Evolutionary conservation across 148 eudicot genomes (phyloP), one percentile per base, ranked within the genome.

Genomic region (Rhododendron henanense): DNA sequence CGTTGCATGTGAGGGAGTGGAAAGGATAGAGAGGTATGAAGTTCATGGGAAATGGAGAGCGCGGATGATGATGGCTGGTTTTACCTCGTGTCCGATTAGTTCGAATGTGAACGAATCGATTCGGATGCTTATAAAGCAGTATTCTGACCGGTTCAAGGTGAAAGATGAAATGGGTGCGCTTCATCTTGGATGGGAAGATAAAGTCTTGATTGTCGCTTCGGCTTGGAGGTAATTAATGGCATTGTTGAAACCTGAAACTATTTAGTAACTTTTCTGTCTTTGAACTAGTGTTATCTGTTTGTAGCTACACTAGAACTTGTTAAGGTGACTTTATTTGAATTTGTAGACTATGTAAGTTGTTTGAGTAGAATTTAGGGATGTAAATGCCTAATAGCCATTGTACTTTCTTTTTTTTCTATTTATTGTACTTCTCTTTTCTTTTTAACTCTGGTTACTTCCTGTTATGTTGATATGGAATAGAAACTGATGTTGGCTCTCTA

Each of bases 1-100:
- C 2, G 88, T 97, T 10, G 99, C 99, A 1, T 97, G 99, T 82
- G 99, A 97, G 78, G 99, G 99, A 28, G 96, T 92, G 85, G 99
- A 97, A 85, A 91, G 99, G 84, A 94, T 95, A 16, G 99, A 97
- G 86, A 88, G 98, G 4, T 97, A 95, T 81, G 99, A 97, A 87
- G 99, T 95, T 47, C 93, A 98, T 0, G 99, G 99, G 35, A 97
- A 97, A 81, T 97, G 99, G 99, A 93, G 94, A 83, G 98, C 99
- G 0, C 91, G 99, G 93, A 97, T 97, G 99, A 86, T 88, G 63
- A 97, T 97, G 99, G 99, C 99, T 0, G 99, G 99, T 75, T 97
- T 97, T 84, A 84, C 47, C 1, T 69, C 94, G 3, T 86, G 85
- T 77, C 92, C 92, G 2, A 85, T 95, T 51, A 91, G 91, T 76